Evolutionary conservation across 768 basidiomycete genomes (phyloP).

Genomic region (Psilocybe sp.): DNA sequence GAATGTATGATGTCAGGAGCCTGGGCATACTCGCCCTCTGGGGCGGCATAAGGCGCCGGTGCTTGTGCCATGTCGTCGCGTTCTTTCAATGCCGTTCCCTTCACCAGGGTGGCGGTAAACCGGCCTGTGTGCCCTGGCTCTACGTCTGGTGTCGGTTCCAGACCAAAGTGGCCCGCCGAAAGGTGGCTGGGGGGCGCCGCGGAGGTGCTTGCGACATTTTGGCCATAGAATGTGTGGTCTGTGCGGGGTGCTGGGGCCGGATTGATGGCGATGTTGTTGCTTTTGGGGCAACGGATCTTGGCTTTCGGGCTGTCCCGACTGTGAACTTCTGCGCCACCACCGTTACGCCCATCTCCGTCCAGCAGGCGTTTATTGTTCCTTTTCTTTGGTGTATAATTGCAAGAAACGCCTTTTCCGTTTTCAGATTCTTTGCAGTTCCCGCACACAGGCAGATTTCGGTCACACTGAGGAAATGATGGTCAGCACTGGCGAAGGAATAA

Average conservation of each 20-base stretch:
- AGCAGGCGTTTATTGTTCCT: conserved; percentile 37
- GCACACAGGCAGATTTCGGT: conserved; percentile 68
- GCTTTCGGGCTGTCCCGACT: too few species aligned
- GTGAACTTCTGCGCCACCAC: too few species aligned
- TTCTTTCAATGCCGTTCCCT: conserved; percentile 15
- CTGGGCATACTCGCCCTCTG: conserved; percentile 1
- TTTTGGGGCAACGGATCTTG: too few species aligned
- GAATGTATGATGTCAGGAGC: too few species aligned
- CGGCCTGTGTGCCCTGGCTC: conserved; percentile 27
- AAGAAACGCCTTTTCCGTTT: conserved; percentile 37
- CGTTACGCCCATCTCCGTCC: conserved; percentile 4
- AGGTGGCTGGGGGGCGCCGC: conserved; percentile 12
- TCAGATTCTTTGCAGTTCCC: conserved; percentile 58
- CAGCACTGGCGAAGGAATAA: not conserved
- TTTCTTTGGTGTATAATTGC: conserved; percentile 75
- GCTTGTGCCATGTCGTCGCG: conserved; percentile 2
- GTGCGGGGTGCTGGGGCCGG: conserved; percentile 4
- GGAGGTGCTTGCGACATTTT: conserved; percentile 39
- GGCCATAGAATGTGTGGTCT: conserved; percentile 44
- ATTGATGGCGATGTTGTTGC: conserved; percentile 3
- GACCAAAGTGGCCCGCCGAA: conserved; percentile 22
- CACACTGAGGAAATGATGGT: conserved; percentile 44
- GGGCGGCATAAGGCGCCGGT: conserved; percentile 15
- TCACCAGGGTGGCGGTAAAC: conserved; percentile 26
- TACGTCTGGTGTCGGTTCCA: conserved; percentile 19